Base-by-base conservation (phyloP, 768 basidiomycete genomes). In the Boletus patriciae region DNA sequence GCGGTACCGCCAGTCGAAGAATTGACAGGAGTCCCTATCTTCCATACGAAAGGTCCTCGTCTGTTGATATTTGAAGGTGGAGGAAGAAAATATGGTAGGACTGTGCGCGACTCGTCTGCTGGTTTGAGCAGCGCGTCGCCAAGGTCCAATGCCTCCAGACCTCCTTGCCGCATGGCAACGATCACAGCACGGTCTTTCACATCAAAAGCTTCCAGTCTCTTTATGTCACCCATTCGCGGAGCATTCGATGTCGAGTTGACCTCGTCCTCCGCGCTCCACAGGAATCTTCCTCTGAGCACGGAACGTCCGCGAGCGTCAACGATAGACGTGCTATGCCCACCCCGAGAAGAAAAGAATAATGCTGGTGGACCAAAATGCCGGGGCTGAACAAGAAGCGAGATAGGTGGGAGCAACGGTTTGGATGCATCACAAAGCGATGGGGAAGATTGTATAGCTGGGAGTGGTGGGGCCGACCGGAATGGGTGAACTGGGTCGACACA, bases 221-320 rank as follows among this genome's bases (percentile, higher is more conserved):
- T 90, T 40, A 94, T 80, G 63, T 94, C 92, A 16, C 92, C 92
- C 77, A 94, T 83, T 50, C 82, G 81, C 15, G 80, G 75, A 3
- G 65, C 37, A 29, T 66, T 50, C 42, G 55, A 41, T 42, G 73
- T 76, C 4, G 74, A 64, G 21, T 78, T 76, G 15, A 77, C 74
- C 21, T 75, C 73, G 13, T 84, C 84, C 47, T 92, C 90, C 1
- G 77, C 68, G 55, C 86, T 92, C 92, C 92, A 94, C 55, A 88
- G 18, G 60, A 94, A 86, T 50, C 86, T 83, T 36, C 87, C 86
- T 61, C 92, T 89, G 12, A 94, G 79, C 11, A 94, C 92, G 13
- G 92, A 90, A 52, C 90, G 76, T 41, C 92, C 92, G 19, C 90
- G 83, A n/a, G 86, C 83, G 66, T 94, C 92, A 18, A 94, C 92